Percentiles rank a stretch among this genome's conserved stretches.
Evolutionary conservation across 805 yeast genomes (phyloP).

Genomic region (Candida yuanshanica): DNA sequence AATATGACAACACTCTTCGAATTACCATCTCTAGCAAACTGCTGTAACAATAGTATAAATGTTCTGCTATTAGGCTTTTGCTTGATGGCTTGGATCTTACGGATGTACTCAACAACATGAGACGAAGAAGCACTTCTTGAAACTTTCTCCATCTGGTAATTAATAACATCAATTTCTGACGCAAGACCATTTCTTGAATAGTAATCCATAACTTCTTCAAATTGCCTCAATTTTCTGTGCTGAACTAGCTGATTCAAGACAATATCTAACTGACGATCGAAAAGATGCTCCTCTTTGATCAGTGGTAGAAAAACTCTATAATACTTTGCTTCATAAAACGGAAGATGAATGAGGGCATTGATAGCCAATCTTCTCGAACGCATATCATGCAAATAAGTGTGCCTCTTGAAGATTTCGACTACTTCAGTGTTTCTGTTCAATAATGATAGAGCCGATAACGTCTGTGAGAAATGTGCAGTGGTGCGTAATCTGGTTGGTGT

Average conservation of each 20-base stretch:
- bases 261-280: not conserved
- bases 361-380: not conserved
- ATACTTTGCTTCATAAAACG: not conserved
- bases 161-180: conserved; percentile 2
- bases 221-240: not conserved
- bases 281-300: not conserved
- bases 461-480: not conserved
- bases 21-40: conserved; percentile 18
- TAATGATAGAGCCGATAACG: not conserved
- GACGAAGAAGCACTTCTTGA: not conserved
- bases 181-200: not conserved
- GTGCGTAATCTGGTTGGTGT: conserved; percentile 4
- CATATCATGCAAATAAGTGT: not conserved
- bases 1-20: conserved; percentile 13
- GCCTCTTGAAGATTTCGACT: not conserved
- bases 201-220: not conserved
- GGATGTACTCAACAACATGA: not conserved
- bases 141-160: conserved; percentile 2
- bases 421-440: not conserved
- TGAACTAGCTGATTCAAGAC: not conserved
- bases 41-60: conserved; percentile 12
- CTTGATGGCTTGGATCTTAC: conserved; percentile 3
- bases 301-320: not conserved
- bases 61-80: conserved; percentile 11
- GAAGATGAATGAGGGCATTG: not conserved